These are phyloP conservation scores for Diplodia corticola DNA, from an alignment of 2,329 filamentous ascomycete genomes.

Conservation along the genomic window DNA sequence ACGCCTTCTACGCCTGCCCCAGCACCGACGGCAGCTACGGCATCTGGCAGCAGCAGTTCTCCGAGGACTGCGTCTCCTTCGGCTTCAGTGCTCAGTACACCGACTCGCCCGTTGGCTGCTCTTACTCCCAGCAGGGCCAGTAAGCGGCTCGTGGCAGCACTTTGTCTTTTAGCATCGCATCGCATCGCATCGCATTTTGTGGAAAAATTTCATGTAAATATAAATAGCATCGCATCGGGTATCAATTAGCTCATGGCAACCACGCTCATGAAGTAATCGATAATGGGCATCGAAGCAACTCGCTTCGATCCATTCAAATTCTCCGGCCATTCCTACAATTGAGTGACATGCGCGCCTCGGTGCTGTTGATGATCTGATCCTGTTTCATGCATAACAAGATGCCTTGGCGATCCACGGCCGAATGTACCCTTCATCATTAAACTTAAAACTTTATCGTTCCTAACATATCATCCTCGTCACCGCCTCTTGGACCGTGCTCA, in stretches of 20 bases:
- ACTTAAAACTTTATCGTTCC: not conserved
- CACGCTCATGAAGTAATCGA: conserved; percentile 6
- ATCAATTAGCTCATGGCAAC: not conserved
- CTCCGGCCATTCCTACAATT: not conserved
- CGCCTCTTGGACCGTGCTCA: not conserved
- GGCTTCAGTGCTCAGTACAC: not conserved
- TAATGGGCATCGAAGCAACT: not conserved
- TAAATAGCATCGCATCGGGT: conserved; percentile 1
- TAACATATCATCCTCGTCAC: not conserved
- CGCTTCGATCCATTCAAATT: not conserved
- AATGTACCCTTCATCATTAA: not conserved
- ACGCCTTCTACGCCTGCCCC: conserved; percentile 53
- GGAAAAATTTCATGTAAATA: not conserved
- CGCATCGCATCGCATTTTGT: conserved; percentile 2
- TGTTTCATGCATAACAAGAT: not conserved
- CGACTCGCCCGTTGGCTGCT: not conserved
- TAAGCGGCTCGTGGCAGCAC: not conserved
- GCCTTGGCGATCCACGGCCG: not conserved
- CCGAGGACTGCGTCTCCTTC: conserved; percentile 15
- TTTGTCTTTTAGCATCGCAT: conserved; percentile 3
- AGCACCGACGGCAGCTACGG: conserved; percentile 43
- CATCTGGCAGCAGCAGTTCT: conserved; percentile 30
- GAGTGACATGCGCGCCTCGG: not conserved
- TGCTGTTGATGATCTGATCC: not conserved
- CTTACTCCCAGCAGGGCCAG: conserved; percentile 2